Base-by-base conservation (phyloP, 805 yeast species). In the Candida endomychidarum region DNA sequence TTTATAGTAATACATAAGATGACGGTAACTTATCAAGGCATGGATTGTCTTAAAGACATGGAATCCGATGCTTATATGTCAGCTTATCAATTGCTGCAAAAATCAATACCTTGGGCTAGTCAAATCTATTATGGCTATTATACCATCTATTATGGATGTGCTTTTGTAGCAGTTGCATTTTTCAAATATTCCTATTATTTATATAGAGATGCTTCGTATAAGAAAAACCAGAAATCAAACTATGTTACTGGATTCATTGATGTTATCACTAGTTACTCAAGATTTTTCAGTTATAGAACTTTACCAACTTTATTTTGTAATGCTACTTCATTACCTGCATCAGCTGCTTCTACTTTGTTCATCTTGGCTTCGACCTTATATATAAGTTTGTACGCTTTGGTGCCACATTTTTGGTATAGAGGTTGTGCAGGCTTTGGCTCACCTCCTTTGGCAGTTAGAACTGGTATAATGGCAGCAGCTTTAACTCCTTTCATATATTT, bases 351-450 rank as follows among this genome's bases (percentile, higher is more conserved):
- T 59, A 66, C 47, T 35, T 61, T 43, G 54, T 77, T 35, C 40
- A 65, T 50, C 67, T 66, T 37, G 49, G 67, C 41, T 23, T 65
- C 51, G 2, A 59, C 50, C 23, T 63, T 38, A 30, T 78, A 41
- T 42, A 15, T 66, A 58, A 37, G 55, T 51, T 38, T 66, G 41
- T 52, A 70, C 27, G 72, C 70, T 45, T 65, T 54, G n/a, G 56
- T 61, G 2, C 81, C 82, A 5, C 75, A 70, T 38, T 65, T 66
- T 34, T 76, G 73, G 68, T 73, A 72, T 45, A 57, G 81, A 41
- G 75, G 58, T 0, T 78, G 83, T 52, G 24, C 57, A 4, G 78
- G 77, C 0, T 77, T 77, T 54, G 83, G 83, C 1, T 64, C 79
- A 3, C 79, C 82, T n/a, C 83, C 82, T 8, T 43, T 78, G 24